phyloP scores from a whole-genome alignment of 305 asterid species.

The Solanum aculeatissimum region DNA sequence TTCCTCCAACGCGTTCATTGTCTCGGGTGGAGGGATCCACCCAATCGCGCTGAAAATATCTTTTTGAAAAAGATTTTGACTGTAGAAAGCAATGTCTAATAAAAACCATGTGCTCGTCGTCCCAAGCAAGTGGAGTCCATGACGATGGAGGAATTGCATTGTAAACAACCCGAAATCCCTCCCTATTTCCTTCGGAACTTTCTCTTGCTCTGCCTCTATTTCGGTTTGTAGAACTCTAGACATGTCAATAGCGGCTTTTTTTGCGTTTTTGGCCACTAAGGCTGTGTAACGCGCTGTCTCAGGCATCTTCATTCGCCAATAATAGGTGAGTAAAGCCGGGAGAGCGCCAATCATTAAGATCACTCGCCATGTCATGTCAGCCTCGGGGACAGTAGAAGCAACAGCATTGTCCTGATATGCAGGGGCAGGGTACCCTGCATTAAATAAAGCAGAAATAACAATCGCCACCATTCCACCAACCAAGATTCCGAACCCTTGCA shows the following conservation, averaged over 20 bases:
- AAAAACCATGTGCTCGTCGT: constrained; percentile 38
- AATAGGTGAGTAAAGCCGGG: constrained; percentile 36
- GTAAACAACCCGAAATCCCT: constrained; percentile 30
- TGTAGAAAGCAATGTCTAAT: constrained; percentile 37
- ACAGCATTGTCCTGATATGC: neutral
- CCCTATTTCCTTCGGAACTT: neutral
- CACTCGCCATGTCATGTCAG: constrained; percentile 27
- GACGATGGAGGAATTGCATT: constrained; percentile 20
- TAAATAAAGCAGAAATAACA: constrained; percentile 7
- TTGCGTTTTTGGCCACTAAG: constrained; percentile 32
- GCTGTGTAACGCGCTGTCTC: constrained; percentile 59
- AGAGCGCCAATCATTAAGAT: constrained; percentile 40
- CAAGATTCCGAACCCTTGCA: constrained; percentile 33
- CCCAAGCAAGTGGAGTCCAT: constrained; percentile 37
- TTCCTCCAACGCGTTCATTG: constrained; percentile 32
- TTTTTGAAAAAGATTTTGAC: constrained; percentile 33
- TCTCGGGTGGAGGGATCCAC: constrained; percentile 31
- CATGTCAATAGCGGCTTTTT: constrained; percentile 43
- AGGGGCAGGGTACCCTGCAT: constrained; percentile 8
- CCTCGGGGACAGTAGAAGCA: constrained; percentile 15
- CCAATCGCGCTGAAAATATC: constrained; percentile 27
- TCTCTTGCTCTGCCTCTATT: constrained; percentile 28
- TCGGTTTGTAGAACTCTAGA: constrained; percentile 25
- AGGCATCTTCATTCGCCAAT: constrained; percentile 66
- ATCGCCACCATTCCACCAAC: constrained; percentile 19